phyloP scores from a whole-genome alignment of 2,329 filamentous ascomycete genomes.

The Diatrype stigma region DNA sequence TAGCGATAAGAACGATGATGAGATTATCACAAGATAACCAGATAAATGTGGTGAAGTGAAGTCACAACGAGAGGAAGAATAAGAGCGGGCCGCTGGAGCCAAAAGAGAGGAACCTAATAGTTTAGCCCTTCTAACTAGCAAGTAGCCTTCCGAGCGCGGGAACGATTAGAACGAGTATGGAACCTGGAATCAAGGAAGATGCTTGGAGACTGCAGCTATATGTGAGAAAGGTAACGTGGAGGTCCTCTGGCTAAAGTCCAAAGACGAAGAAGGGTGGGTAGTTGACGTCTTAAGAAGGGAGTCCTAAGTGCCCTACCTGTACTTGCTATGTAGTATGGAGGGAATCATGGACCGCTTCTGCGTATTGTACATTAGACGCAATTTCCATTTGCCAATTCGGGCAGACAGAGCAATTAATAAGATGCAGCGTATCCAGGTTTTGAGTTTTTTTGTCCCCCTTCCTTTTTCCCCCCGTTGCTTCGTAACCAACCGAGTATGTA shows the following conservation, averaged over 20 bases:
- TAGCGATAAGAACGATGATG: too few relatives aligned
- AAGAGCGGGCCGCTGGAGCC: background rate
- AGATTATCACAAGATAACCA: too few relatives aligned
- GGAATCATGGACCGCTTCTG: background rate
- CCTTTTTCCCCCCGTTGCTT: background rate
- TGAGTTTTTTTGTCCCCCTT: background rate
- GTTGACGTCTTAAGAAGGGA: background rate
- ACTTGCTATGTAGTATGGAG: background rate
- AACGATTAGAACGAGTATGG: too few relatives aligned
- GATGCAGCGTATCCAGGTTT: background rate
- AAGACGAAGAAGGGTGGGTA: background rate
- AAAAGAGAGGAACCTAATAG: background rate
- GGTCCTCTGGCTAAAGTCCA: constrained; percentile 1
- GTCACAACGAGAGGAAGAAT: too few relatives aligned
- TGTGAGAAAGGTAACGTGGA: constrained; percentile 1
- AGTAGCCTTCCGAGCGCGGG: background rate
- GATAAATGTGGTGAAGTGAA: too few relatives aligned
- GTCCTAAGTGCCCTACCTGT: background rate
- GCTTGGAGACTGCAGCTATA: constrained; percentile 6
- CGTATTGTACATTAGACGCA: background rate
- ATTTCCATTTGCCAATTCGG: background rate
- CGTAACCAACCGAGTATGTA: too few relatives aligned
- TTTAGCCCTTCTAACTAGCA: background rate
- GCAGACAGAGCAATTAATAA: background rate
- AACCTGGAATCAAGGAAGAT: constrained; percentile 10